Percentiles rank a stretch among this genome's conserved stretches.
phyloP scores from a whole-genome alignment of 2,329 filamentous ascomycete species.

The Ciborinia camelliae region DNA sequence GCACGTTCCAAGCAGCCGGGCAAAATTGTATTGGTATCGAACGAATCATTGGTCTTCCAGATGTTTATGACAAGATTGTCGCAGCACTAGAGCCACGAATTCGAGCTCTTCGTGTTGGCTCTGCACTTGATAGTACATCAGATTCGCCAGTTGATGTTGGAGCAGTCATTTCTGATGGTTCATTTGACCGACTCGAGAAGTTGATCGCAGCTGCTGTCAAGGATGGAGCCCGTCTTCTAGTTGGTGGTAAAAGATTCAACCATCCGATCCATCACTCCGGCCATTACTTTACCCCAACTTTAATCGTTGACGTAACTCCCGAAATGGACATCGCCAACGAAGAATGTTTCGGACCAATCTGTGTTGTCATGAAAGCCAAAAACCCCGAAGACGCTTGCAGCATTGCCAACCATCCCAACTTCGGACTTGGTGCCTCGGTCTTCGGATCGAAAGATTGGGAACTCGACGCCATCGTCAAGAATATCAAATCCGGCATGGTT shows the following conservation, averaged over 20 bases:
- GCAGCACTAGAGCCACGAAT: conserved; percentile 70
- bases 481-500: conserved; percentile 82
- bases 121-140: conserved; percentile 51
- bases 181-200: conserved; percentile 71
- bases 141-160: conserved; percentile 69
- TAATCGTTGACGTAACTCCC: conserved; percentile 83
- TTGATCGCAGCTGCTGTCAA: conserved; percentile 75
- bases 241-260: conserved; percentile 67
- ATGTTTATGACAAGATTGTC: conserved; percentile 72
- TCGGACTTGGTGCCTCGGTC: conserved; percentile 84
- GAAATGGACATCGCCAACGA: conserved; percentile 84
- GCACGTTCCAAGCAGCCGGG: conserved; percentile 90
- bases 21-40: conserved; percentile 99
- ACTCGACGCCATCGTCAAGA: conserved; percentile 61
- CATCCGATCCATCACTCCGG: conserved; percentile 74
- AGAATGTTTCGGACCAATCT: conserved; percentile 91
- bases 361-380: conserved; percentile 76
- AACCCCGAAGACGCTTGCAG: conserved; percentile 60
- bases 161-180: conserved; percentile 78
- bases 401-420: conserved; percentile 79
- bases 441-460: conserved; percentile 68
- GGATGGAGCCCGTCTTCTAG: conserved; percentile 75
- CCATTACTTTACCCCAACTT: conserved; percentile 89
- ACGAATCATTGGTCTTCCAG: conserved; percentile 76
- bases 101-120: conserved; percentile 70